A percentile compares a stretch with the other conserved stretches of the same genome.
These are phyloP conservation scores for Ophiostoma montium DNA, from an alignment of 2,329 filamentous ascomycete species.

Conservation along the genomic window DNA sequence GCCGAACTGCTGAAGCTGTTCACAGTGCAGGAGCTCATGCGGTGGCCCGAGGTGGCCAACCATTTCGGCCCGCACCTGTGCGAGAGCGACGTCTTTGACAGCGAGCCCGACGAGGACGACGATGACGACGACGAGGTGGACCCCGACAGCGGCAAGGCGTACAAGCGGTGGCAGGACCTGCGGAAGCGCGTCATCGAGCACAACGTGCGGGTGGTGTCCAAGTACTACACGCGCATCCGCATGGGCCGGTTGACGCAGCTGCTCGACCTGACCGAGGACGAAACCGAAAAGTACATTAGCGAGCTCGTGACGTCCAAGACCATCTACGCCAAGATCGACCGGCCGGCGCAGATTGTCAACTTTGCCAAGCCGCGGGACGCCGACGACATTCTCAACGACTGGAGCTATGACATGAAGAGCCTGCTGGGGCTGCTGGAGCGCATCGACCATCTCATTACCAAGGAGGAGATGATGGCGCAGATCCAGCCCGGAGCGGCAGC, in stretches of 20 bases:
- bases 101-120: slow-evolving; percentile 34
- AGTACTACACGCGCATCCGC: slow-evolving; percentile 96
- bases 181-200: slow-evolving; percentile 98
- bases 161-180: slow-evolving; percentile 82
- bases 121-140: slow-evolving; percentile 46
- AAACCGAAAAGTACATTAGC: slow-evolving; percentile 98
- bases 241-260: slow-evolving; percentile 83
- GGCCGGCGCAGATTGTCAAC: slow-evolving; percentile 79
- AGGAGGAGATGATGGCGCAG: slow-evolving; percentile 99
- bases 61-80: slow-evolving; percentile 81
- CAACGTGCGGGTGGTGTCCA: slow-evolving; percentile 92
- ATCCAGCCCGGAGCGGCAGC: slow-evolving; percentile 54
- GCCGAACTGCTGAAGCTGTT: slow-evolving; percentile 85
- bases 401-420: slow-evolving; percentile 78
- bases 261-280: slow-evolving; percentile 81
- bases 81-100: slow-evolving; percentile 79
- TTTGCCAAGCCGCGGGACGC: slow-evolving; percentile 92
- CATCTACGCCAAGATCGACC: slow-evolving; percentile 93
- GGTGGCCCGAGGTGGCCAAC: slow-evolving; percentile 87
- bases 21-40: slow-evolving; percentile 92
- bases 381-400: slow-evolving; percentile 94
- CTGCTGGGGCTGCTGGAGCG: slow-evolving; percentile 64
- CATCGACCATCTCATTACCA: slow-evolving; percentile 96
- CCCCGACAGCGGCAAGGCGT: slow-evolving; percentile 46
- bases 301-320: slow-evolving; percentile 96